Percentiles rank a stretch among this genome's conserved stretches.
Evolutionary conservation across 371 early-diverging fungal species (phyloP).

Genomic region (Mucor circinelloides): DNA sequence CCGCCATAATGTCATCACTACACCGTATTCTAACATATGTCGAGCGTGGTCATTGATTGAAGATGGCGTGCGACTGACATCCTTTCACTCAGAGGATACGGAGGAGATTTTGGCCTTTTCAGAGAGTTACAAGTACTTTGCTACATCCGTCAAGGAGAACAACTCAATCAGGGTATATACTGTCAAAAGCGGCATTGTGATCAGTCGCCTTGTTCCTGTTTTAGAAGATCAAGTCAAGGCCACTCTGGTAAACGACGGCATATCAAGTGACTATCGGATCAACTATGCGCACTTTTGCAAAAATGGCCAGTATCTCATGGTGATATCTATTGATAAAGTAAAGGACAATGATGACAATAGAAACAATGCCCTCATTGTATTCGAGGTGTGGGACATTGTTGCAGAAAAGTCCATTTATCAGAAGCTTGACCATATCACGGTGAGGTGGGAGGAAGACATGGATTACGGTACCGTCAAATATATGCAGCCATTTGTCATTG

Average conservation of each 20-base stretch:
- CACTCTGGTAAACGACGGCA: not conserved
- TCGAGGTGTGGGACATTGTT: slow-evolving; percentile 1
- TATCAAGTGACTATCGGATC: not conserved
- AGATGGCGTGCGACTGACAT: slow-evolving; percentile 8
- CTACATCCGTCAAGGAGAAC: not conserved
- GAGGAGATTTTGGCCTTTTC: slow-evolving; percentile 14
- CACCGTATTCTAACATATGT: not conserved
- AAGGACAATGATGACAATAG: not conserved
- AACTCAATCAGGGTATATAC: not conserved
- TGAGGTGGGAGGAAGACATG: not conserved
- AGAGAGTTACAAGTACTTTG: slow-evolving; percentile 1
- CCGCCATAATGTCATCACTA: slow-evolving; percentile 4
- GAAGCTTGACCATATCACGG: not conserved
- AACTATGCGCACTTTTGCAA: not conserved
- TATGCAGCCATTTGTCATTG: not conserved
- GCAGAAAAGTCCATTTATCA: slow-evolving; percentile 1
- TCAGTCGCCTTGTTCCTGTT: not conserved
- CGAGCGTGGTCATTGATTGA: slow-evolving; percentile 10
- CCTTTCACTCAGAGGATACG: not conserved
- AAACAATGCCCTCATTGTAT: not conserved
- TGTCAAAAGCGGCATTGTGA: slow-evolving; percentile 1
- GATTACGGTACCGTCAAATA: not conserved
- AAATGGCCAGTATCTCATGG: not conserved
- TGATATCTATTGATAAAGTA: not conserved
- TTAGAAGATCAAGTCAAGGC: not conserved